These are phyloP conservation scores for Vicia villosa DNA, from an alignment of 306 rosid genomes.

Conservation along the genomic window DNA sequence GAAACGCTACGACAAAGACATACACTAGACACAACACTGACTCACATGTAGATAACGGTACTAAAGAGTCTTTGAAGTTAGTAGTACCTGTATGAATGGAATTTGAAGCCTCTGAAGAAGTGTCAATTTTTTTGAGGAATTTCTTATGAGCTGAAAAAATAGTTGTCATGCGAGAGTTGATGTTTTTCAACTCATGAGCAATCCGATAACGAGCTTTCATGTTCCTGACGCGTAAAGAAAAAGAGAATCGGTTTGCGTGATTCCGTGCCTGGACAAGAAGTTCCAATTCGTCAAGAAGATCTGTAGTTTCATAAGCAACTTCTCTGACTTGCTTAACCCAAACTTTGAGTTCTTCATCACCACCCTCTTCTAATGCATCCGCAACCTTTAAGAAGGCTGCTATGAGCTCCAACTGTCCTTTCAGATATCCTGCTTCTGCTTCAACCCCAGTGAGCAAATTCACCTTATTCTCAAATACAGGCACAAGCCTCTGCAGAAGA, in stretches of 20 bases:
- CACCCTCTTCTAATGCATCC: constrained; percentile 42
- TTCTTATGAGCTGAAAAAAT: constrained; percentile 35
- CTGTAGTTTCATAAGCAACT: constrained; percentile 46
- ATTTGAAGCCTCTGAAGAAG: constrained; percentile 41
- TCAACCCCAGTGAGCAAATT: constrained; percentile 29
- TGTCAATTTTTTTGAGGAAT: constrained; percentile 26
- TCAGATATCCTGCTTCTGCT: constrained; percentile 39
- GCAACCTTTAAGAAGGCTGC: constrained; percentile 47
- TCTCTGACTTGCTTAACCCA: constrained; percentile 58
- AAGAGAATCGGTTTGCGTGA: constrained; percentile 32
- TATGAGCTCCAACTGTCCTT: constrained; percentile 40
- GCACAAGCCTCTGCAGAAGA: constrained; percentile 38
- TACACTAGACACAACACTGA: neutral
- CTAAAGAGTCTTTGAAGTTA: constrained; percentile 4
- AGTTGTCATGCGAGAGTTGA: constrained; percentile 36
- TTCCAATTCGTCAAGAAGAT: constrained; percentile 47
- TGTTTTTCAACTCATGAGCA: constrained; percentile 33
- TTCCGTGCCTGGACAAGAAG: constrained; percentile 29
- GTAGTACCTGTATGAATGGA: constrained; percentile 41
- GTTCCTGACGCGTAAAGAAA: constrained; percentile 21
- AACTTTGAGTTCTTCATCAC: constrained; percentile 47
- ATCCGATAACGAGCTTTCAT: constrained; percentile 48
- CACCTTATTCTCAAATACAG: constrained; percentile 36
- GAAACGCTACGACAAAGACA: neutral
- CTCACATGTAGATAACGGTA: neutral